A percentile compares a stretch with the other conserved stretches of the same genome.
These are phyloP conservation scores for Aspergillus ellipticus DNA, from an alignment of 495 filamentous ascomycete species.

Conservation along the genomic window DNA sequence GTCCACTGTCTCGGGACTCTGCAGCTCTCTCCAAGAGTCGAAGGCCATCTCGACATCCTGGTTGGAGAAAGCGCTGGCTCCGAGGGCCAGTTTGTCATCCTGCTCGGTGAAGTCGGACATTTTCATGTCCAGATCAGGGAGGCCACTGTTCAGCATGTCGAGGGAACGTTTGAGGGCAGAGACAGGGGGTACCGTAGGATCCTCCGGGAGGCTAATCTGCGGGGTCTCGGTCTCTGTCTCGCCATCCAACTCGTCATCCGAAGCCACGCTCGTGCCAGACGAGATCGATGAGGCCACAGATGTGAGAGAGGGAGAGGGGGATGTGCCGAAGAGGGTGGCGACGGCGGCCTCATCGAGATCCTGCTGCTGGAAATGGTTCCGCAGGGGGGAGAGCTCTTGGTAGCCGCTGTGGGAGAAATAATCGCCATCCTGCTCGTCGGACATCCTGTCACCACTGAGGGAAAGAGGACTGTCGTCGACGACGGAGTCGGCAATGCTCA, in stretches of 20 bases:
- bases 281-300: constrained; percentile 46
- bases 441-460: constrained; percentile 32
- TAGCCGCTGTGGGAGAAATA: constrained; percentile 39
- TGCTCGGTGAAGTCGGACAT: constrained; percentile 44
- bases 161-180: constrained; percentile 43
- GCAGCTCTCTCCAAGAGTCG: constrained; percentile 58
- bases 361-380: constrained; percentile 23
- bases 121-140: constrained; percentile 44
- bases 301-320: constrained; percentile 45
- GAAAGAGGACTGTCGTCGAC: constrained; percentile 36
- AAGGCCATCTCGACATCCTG: constrained; percentile 32
- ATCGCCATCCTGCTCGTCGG: constrained; percentile 36
- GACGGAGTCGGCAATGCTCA: constrained; percentile 29
- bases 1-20: constrained; percentile 83
- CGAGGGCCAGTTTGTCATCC: constrained; percentile 37
- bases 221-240: constrained; percentile 25
- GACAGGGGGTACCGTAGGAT: constrained; percentile 27
- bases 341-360: constrained; percentile 37
- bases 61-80: constrained; percentile 45
- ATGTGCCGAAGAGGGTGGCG: constrained; percentile 39
- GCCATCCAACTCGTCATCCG: constrained; percentile 28
- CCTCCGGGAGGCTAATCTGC: constrained; percentile 36
- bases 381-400: constrained; percentile 17
- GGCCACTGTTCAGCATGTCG: constrained; percentile 42
- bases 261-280: constrained; percentile 44